phyloP scores from a whole-genome alignment of 257 asterid species.

The Mitragyna speciosa region DNA sequence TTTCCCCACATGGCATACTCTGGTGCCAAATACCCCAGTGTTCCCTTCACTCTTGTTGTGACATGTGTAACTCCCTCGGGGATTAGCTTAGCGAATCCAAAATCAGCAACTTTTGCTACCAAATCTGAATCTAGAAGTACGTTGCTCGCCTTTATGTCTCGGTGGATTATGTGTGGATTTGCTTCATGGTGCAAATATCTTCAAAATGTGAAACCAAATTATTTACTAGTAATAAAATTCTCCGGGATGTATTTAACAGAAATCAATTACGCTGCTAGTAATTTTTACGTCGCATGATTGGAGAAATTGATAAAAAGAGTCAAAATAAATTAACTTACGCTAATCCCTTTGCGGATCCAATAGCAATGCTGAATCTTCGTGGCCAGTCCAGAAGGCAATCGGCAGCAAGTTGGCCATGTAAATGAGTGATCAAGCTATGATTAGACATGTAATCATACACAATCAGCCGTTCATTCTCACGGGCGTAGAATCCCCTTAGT shows the following conservation, averaged over 20 bases:
- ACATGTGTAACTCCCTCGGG: slow-evolving; percentile 76
- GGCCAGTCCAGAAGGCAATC: slow-evolving; percentile 65
- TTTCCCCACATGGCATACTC: slow-evolving; percentile 92
- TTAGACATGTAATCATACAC: slow-evolving; percentile 85
- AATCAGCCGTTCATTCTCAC: slow-evolving; percentile 72
- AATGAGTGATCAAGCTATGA: slow-evolving; percentile 69
- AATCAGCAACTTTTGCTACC: slow-evolving; percentile 74
- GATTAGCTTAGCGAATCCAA: slow-evolving; percentile 69
- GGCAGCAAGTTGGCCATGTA: slow-evolving; percentile 67
- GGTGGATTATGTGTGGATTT: slow-evolving; percentile 73
- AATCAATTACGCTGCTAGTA: too few species aligned
- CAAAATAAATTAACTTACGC: slow-evolving; percentile 35
- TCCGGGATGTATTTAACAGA: too few species aligned
- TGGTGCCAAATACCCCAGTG: slow-evolving; percentile 75
- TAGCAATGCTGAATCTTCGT: slow-evolving; percentile 48
- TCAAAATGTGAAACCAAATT: background rate
- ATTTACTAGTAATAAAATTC: too few species aligned
- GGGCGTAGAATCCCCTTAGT: slow-evolving; percentile 72
- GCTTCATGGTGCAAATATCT: slow-evolving; percentile 86
- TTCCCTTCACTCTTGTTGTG: slow-evolving; percentile 78
- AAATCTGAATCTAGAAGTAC: slow-evolving; percentile 64
- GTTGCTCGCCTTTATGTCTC: slow-evolving; percentile 87
- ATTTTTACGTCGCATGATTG: too few species aligned
- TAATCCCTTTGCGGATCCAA: slow-evolving; percentile 70
- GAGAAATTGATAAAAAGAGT: too few species aligned